Base-by-base conservation (phyloP, 306 rosid species). In the Fagus crenata region DNA sequence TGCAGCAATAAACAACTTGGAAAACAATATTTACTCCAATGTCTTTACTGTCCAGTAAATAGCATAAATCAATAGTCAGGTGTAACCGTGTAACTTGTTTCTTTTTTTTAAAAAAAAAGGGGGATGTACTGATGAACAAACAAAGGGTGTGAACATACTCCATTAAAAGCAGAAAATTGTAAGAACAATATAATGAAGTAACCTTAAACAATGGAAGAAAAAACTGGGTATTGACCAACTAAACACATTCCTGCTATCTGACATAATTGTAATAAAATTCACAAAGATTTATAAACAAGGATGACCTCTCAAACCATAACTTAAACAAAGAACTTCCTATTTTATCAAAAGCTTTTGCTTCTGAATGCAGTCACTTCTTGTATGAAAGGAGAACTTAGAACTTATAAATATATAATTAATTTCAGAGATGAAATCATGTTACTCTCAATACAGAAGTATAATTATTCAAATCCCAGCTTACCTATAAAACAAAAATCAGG, bases 1-100 rank as follows among this genome's bases (percentile, higher is more conserved):
- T 49, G 56, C 68, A 76, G 67, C 67, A 75, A 41, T 76, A 72
- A 79, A 67, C 71, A 75, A 83, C 76, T 43, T 51, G 53, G 7
- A 80, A 67, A 3, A 54, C 76, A 71, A 65, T 49, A 55, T 17
- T 42, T 49, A 63, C 37, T 15, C 40, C 70, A 39, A 39, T 13
- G 71, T 67, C 71, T 7, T 37, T n/a, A 17, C 32, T 67, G 69
- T 9, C n/a, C 58, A 17, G 73, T 22, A 42, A 56, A 42, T 64
- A 75, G 72, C 37, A 63, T 1, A 55, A 64, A 49, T 36, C 53
- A 67, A 74, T 2, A 9, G 53, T 37, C 32, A 53, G 80, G 74
- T 49, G 53, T 53, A 31, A 71, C 68, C 75, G 74, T 49, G 53
- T 53, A 31, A 71, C 68, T 77, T n/a, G 49, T 36, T 71, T 73